Evolutionary conservation across 805 yeast species (phyloP).

Genomic region (Wickerhamomyces subpelliculosus): DNA sequence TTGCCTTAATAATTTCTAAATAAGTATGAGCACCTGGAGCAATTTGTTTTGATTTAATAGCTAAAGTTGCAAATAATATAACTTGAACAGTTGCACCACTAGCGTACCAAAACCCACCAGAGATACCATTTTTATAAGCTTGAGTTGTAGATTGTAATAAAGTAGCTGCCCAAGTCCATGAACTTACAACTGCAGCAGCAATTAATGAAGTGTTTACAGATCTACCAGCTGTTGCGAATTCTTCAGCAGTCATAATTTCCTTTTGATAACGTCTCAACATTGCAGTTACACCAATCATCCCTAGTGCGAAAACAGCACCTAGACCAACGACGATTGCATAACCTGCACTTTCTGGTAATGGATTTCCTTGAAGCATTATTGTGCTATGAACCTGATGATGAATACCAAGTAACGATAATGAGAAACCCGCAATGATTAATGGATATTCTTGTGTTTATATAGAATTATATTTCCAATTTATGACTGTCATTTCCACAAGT

Average conservation of each 20-base stretch:
- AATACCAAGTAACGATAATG: too few species aligned
- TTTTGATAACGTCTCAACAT: constrained; percentile 71
- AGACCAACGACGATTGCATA: constrained; percentile 84
- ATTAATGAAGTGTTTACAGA: constrained; percentile 79
- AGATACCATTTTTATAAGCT: constrained; percentile 69
- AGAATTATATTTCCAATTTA: too few species aligned
- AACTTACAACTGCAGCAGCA: constrained; percentile 84
- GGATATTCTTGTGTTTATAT: too few species aligned
- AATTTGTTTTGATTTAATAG: constrained; percentile 79
- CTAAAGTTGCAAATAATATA: constrained; percentile 76
- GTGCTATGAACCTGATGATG: too few species aligned
- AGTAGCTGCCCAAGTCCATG: constrained; percentile 95
- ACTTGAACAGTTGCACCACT: constrained; percentile 91
- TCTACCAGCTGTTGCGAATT: constrained; percentile 89
- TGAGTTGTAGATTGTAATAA: constrained; percentile 69
- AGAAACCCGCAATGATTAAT: too few species aligned
- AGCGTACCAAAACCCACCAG: constrained; percentile 68
- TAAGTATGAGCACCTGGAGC: constrained; percentile 94
- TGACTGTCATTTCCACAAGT: too few species aligned
- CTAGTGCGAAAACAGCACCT: constrained; percentile 71
- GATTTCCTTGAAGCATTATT: constrained; percentile 1
- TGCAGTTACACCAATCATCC: constrained; percentile 72
- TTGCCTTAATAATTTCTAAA: constrained; percentile 70
- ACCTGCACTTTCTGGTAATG: constrained; percentile 66
- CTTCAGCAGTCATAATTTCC: constrained; percentile 88